Evolutionary conservation across 2,329 filamentous ascomycete species (phyloP).

Genomic region (Pseudogymnoascus verrucosus): DNA sequence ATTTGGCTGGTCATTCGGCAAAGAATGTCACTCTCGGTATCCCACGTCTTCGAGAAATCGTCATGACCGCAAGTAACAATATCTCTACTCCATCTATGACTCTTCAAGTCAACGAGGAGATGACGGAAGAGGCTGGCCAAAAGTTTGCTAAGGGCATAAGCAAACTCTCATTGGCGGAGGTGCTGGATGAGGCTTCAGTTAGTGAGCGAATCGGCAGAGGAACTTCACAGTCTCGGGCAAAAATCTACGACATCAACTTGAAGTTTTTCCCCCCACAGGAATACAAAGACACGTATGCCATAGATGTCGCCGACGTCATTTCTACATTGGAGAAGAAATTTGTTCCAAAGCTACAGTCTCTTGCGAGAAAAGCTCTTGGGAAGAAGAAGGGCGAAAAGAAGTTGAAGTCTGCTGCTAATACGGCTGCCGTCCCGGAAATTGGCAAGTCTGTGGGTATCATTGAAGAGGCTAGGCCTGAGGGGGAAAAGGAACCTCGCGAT

Average conservation of each 20-base stretch:
- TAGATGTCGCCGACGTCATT: constrained; percentile 69
- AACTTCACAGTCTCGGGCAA: constrained; percentile 60
- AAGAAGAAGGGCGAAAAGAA: constrained; percentile 65
- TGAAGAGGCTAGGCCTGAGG: constrained; percentile 40
- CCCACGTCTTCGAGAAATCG: constrained; percentile 88
- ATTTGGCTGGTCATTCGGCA: constrained; percentile 94
- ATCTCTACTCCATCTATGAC: constrained; percentile 93
- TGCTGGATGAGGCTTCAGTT: constrained; percentile 74
- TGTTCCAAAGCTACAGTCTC: constrained; percentile 59
- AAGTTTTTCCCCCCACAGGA: constrained; percentile 79
- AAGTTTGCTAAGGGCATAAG: constrained; percentile 89
- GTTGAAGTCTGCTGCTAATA: constrained; percentile 46
- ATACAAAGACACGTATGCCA: constrained; percentile 79
- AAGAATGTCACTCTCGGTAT: constrained; percentile 99
- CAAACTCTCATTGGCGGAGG: constrained; percentile 71
- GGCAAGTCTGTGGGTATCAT: constrained; percentile 52
- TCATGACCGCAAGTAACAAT: constrained; percentile 88
- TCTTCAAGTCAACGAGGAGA: constrained; percentile 64
- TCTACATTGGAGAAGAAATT: constrained; percentile 74
- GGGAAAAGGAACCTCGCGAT: constrained; percentile 33
- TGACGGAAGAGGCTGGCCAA: constrained; percentile 60
- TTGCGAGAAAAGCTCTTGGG: constrained; percentile 68
- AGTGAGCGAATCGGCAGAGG: constrained; percentile 72
- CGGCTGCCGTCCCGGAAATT: constrained; percentile 69
- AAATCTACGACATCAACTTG: constrained; percentile 75